Evolutionary conservation across 2,329 filamentous ascomycete genomes (phyloP).

Genomic region (Ophiostoma tasmaniense): DNA sequence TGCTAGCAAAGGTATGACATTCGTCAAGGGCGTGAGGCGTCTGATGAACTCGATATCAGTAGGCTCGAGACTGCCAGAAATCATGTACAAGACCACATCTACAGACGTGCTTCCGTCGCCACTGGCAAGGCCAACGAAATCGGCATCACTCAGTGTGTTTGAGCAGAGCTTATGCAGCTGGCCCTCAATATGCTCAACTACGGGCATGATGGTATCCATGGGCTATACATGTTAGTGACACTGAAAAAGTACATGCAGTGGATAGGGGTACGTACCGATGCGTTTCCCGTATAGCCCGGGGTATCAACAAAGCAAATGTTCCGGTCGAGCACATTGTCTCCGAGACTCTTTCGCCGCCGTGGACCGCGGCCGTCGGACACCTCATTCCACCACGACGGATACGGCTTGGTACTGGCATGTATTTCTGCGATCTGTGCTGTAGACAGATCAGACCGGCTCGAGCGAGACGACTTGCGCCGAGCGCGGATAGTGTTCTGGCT

Average conservation of each 20-base stretch:
- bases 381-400: slow-evolving; percentile 84
- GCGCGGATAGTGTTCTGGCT: slow-evolving; percentile 20
- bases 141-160: slow-evolving; percentile 58
- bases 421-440: slow-evolving; percentile 52
- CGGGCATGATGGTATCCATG: slow-evolving; percentile 49
- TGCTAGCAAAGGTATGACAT: slow-evolving; percentile 74
- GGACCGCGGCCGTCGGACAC: slow-evolving; percentile 53
- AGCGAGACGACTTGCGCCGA: slow-evolving; percentile 15
- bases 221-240: slow-evolving; percentile 28
- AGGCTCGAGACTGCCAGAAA: slow-evolving; percentile 53
- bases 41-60: slow-evolving; percentile 65
- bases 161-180: slow-evolving; percentile 56
- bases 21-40: slow-evolving; percentile 63
- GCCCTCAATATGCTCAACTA: slow-evolving; percentile 64
- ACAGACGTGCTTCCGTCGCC: slow-evolving; percentile 77
- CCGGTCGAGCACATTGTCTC: slow-evolving; percentile 73
- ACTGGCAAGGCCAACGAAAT: slow-evolving; percentile 68
- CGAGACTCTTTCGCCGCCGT: slow-evolving; percentile 59
- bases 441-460: slow-evolving; percentile 21
- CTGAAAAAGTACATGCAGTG: neutral
- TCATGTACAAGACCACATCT: slow-evolving; percentile 76
- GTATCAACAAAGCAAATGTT: slow-evolving; percentile 94
- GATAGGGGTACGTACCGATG: slow-evolving; percentile 37
- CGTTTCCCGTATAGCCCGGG: slow-evolving; percentile 50
- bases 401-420: slow-evolving; percentile 72